A percentile compares a stretch with the other conserved stretches of the same genome.
Conservation (phyloP, 176 grass and related monocot genomes). For the Triticum turgidum region DNA sequence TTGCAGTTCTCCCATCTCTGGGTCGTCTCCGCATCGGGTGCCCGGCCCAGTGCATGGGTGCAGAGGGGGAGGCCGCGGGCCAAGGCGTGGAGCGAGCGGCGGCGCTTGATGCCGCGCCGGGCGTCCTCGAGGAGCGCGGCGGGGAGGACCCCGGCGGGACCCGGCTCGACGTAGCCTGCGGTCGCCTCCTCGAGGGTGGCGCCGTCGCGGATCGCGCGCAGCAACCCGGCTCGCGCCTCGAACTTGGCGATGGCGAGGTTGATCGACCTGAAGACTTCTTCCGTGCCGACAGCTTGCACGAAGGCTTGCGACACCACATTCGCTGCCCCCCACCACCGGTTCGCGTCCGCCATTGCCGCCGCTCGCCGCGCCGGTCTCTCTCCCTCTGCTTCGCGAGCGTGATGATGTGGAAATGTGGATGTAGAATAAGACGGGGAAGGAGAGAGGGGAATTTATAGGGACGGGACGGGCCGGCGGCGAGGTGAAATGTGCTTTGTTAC, state of each 20-base stretch:
- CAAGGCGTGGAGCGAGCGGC: neutral
- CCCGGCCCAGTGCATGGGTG: neutral
- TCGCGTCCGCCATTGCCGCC: neutral
- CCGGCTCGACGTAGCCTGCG: neutral
- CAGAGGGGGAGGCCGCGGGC: neutral
- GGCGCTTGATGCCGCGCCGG: neutral
- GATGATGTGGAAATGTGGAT: neutral
- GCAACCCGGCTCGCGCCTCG: neutral
- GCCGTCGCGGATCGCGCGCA: neutral
- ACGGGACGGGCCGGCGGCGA: too few species aligned
- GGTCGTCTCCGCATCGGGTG: neutral
- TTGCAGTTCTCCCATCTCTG: neutral
- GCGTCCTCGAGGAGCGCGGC: neutral
- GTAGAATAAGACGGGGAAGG: neutral
- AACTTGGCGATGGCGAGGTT: neutral
- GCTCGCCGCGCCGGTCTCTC: neutral
- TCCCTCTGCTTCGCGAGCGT: neutral
- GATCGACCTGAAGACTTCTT: neutral
- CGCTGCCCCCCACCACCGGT: neutral
- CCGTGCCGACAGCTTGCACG: neutral
- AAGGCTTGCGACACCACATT: neutral
- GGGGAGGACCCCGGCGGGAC: neutral
- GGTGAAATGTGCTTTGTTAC: neutral
- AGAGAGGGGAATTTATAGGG: neutral
- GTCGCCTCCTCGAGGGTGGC: too few species aligned